A percentile compares a stretch with the other conserved stretches of the same genome.
Conservation (phyloP, 2,329 filamentous ascomycete species). For the Alternaria brassicicola region DNA sequence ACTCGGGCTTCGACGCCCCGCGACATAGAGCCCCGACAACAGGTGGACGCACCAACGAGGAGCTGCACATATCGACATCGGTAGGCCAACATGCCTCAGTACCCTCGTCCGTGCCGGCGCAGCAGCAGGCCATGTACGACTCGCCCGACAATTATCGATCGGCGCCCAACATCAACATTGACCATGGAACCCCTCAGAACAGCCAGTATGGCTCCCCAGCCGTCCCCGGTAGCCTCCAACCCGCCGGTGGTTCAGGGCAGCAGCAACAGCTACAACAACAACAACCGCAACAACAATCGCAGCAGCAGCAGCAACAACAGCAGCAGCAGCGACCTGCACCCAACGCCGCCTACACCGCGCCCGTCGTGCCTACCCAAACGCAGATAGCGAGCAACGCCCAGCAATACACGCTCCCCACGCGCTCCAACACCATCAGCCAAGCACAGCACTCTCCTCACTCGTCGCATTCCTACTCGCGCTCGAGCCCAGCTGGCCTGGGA, state of each 20-base stretch:
- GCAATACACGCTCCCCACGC: slow-evolving; percentile 68
- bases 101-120: slow-evolving; percentile 44
- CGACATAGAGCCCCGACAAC: slow-evolving; percentile 54
- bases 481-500: slow-evolving; percentile 73
- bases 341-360: slow-evolving; percentile 62
- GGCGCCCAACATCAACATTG: slow-evolving; percentile 64
- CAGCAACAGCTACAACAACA: slow-evolving; percentile 28
- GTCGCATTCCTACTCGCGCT: slow-evolving; percentile 73
- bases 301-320: slow-evolving; percentile 7
- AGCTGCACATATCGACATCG: slow-evolving; percentile 60
- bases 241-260: slow-evolving; percentile 51
- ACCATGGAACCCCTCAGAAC: slow-evolving; percentile 59
- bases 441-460: slow-evolving; percentile 49
- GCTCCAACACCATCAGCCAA: slow-evolving; percentile 68
- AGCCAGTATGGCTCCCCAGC: slow-evolving; percentile 54
- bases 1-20: slow-evolving; percentile 58
- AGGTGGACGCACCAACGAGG: slow-evolving; percentile 58
- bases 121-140: slow-evolving; percentile 52
- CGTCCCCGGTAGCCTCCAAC: slow-evolving; percentile 66
- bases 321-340: slow-evolving; percentile 59
- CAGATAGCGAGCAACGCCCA: slow-evolving; percentile 58
- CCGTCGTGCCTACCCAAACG: slow-evolving; percentile 63
- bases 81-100: slow-evolving; percentile 33
- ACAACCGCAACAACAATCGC: slow-evolving; percentile 4
- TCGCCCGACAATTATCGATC: slow-evolving; percentile 57